Evolutionary conservation across 495 filamentous ascomycete species (phyloP).

Genomic region (Penicillium cinerascens): DNA sequence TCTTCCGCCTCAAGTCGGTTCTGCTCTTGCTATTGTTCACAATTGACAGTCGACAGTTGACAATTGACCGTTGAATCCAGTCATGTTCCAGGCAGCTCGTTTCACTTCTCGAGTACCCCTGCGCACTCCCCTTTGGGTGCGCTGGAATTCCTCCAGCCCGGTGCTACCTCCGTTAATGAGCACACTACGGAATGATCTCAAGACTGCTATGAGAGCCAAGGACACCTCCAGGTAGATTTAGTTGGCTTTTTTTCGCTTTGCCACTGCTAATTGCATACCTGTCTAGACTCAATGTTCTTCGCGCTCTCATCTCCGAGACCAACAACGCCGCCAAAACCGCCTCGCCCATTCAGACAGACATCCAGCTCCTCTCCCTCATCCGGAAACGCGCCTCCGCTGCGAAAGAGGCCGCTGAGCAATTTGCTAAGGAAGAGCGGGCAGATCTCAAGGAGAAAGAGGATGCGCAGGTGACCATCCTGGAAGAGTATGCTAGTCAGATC

Average conservation of each 20-base stretch:
- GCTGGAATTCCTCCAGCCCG: conserved; percentile 44
- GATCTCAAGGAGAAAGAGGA: conserved; percentile 60
- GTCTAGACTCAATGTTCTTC: conserved; percentile 53
- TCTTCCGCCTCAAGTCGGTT: conserved; percentile 26
- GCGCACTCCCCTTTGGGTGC: conserved; percentile 19
- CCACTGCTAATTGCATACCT: not conserved
- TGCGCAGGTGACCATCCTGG: conserved; percentile 49
- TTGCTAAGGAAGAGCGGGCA: conserved; percentile 44
- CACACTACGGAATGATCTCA: conserved; percentile 56
- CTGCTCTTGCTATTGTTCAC: conserved; percentile 1
- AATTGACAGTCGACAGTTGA: conserved; percentile 4
- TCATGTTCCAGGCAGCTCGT: conserved; percentile 30
- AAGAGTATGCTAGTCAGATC: conserved; percentile 55
- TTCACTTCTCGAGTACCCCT: conserved; percentile 24
- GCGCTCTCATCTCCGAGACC: conserved; percentile 57
- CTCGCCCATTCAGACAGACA: conserved; percentile 55
- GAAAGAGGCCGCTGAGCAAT: conserved; percentile 51
- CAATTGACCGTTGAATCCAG: not conserved
- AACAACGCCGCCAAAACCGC: conserved; percentile 60
- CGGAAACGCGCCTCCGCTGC: conserved; percentile 49
- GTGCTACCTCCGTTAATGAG: conserved; percentile 44
- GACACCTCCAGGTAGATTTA: conserved; percentile 47
- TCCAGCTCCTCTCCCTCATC: conserved; percentile 56
- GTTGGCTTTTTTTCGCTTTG: not conserved
- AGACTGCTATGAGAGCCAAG: conserved; percentile 59